Base-by-base conservation (phyloP, 2,329 filamentous ascomycete species). In the Neopestalotiopsis rosae region DNA sequence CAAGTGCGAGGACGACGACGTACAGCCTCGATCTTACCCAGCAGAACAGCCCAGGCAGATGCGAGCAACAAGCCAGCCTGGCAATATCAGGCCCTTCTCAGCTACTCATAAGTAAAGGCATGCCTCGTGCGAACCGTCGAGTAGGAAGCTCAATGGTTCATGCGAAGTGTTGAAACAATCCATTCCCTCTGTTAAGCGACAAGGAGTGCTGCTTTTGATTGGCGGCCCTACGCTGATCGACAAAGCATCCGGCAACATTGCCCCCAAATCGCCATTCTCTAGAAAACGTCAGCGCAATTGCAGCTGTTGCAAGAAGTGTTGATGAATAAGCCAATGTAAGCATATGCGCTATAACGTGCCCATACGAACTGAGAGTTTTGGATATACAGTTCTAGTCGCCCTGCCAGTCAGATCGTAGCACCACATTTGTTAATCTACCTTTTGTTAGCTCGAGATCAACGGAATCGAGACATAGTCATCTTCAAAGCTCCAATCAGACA, bases 181-280 rank as follows among this genome's bases (percentile, higher is more conserved):
- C 42, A 17, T n/a, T 65, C 28, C 24, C 10, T 34, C 13, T n/a
- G 13, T 40, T 30, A 30, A 38, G 61, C 30, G 59, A 32, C 40
- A 17, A 52, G n/a, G 14, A 24, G 10, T n/a, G 28, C 7, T 38
- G 30, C 14, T 34, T n/a, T 52, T 69, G 65, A 70, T 70, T 70
- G 69, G 67, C 58, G 56, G 64, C 64, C 67, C 67, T 70, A 65
- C 59, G 42, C 57, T 52, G 67, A 68, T 70, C 69, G 59, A 64
- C 69, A 30, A 38, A 28, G 24, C 17, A 3, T 1, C n/a, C 14
- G 5, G 17, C 5, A 56, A 38, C 40, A 64, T 45, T 64, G 61
- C 30, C 59, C 59, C 59, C 59, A 61, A 38, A 10, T 10, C n/a
- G 13, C 30, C 30, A 32, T 30, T 6, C 38, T 12, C 24, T n/a